These are phyloP conservation scores for Podospora conica DNA, from an alignment of 495 filamentous ascomycete species.

Conservation along the genomic window DNA sequence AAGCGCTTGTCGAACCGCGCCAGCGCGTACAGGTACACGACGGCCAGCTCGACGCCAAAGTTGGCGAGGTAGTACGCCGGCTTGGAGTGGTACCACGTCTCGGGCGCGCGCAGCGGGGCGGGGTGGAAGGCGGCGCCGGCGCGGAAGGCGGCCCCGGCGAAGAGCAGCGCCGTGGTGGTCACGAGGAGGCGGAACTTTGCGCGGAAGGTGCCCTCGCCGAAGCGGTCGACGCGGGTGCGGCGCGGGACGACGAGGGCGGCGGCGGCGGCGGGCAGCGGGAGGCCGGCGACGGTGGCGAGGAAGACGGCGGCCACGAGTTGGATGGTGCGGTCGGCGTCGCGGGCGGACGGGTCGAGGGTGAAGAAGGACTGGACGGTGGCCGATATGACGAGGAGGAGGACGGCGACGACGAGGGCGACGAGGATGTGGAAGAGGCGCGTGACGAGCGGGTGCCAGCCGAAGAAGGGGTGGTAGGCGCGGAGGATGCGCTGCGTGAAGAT, in stretches of 20 bases:
- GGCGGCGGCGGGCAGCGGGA: conserved; percentile 61
- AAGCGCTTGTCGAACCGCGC: conserved; percentile 68
- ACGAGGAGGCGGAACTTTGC: conserved; percentile 61
- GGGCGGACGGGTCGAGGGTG: conserved; percentile 48
- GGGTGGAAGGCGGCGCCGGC: conserved; percentile 51
- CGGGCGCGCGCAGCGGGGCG: conserved; percentile 49
- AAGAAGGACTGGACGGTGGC: conserved; percentile 59
- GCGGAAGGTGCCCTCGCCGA: conserved; percentile 61
- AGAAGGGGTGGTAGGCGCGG: conserved; percentile 60
- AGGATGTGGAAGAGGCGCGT: conserved; percentile 48
- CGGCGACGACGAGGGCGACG: conserved; percentile 54
- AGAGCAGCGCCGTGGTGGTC: conserved; percentile 48
- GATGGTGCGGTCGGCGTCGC: conserved; percentile 51
- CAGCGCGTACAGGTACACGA: conserved; percentile 58
- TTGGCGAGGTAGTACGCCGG: conserved; percentile 76
- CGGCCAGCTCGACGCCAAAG: conserved; percentile 63
- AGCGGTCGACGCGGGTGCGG: conserved; percentile 52
- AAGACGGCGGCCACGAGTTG: conserved; percentile 63
- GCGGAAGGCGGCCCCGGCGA: conserved; percentile 66
- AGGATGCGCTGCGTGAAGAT: conserved; percentile 73
- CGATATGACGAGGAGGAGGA: conserved; percentile 64
- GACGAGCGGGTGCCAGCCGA: conserved; percentile 58
- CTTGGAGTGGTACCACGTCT: conserved; percentile 59
- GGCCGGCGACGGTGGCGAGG: conserved; percentile 63
- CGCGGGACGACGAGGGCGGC: conserved; percentile 48